phyloP scores from a whole-genome alignment of 2,329 filamentous ascomycete genomes.

The Paramyrothecium sp. region DNA sequence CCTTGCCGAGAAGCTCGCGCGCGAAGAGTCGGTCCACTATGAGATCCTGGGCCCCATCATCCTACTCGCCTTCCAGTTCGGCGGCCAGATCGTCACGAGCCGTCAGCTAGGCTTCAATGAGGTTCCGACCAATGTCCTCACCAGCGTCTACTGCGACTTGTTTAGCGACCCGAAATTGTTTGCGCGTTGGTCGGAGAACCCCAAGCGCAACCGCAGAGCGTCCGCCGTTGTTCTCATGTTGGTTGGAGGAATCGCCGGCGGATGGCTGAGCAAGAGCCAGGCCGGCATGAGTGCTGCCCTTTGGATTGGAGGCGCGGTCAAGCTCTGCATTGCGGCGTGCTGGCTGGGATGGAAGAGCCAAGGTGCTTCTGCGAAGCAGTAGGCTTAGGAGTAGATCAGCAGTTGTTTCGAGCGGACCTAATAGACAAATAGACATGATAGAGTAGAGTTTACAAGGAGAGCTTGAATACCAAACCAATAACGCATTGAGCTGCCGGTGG shows the following conservation, averaged over 20 bases:
- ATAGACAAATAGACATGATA: neutral
- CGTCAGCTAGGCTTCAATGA: slow-evolving; percentile 50
- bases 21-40: slow-evolving; percentile 14
- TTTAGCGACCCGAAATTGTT: slow-evolving; percentile 49
- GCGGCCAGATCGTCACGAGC: slow-evolving; percentile 50
- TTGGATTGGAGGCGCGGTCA: slow-evolving; percentile 16
- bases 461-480: too few species aligned
- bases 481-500: too few species aligned
- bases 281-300: slow-evolving; percentile 29
- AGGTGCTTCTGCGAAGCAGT: neutral
- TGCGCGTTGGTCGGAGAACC: slow-evolving; percentile 37
- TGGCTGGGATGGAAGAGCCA: slow-evolving; percentile 29
- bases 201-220: slow-evolving; percentile 48
- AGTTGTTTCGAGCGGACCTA: neutral
- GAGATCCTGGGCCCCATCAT: slow-evolving; percentile 38
- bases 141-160: slow-evolving; percentile 53
- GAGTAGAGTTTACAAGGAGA: neutral
- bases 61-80: slow-evolving; percentile 52
- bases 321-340: slow-evolving; percentile 35
- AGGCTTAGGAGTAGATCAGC: neutral
- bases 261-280: slow-evolving; percentile 48
- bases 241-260: slow-evolving; percentile 44
- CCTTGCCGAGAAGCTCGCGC: neutral
- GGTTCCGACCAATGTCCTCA: slow-evolving; percentile 53
- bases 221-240: slow-evolving; percentile 43